Evolutionary conservation across 1,284 basidiomycete species (phyloP), one percentile per base, ranked within the genome.

Genomic region (Chiua sp.): DNA sequence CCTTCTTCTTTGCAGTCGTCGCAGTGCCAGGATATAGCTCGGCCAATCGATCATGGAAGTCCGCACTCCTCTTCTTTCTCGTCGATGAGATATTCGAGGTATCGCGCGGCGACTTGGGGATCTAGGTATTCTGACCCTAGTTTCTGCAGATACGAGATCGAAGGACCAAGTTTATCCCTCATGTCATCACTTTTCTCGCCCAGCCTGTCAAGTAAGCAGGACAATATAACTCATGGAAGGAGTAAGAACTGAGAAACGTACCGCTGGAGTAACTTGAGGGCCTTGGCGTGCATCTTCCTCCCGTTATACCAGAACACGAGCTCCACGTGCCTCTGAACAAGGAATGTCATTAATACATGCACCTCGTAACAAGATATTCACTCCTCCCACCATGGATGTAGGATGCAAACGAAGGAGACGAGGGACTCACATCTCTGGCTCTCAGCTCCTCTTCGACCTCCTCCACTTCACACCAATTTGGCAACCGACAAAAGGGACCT

Each of bases 381-480:
- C 23, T 23, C 16, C 30, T 42, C 30, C 47, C 18, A 32, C 32
- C 32, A 32, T 32, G 32, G 32, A 32, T 32, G 32, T 12, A 32
- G 32, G 32, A 32, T 32, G 32, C 32, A 42, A 42, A 42, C 18
- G 37, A 44, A 37, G 20, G 37, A 4, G 47, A 28, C n/a, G 23
- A 12, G 4, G 8, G 52, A 68, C 82, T 57, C 63, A 94, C 95
- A 84, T 92, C 90, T 35, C 91, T 85, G 39, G 87, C 87, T 64
- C 87, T 84, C 48, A 99, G 77, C 59, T 96, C 86, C 70, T 92
- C 93, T 73, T 98, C 96, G 1, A 99, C 94, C 72, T 98, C 94
- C 2, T 89, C 88, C 0, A 98, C 95, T 71, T 98, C 95, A 76
- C 96, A 98, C 94, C 96, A 99, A 75, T 98, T 98, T 23, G 93